Percentiles rank a stretch among this genome's conserved stretches.
phyloP scores from a whole-genome alignment of 2,329 filamentous ascomycete species.

The Claviceps digitariae region DNA sequence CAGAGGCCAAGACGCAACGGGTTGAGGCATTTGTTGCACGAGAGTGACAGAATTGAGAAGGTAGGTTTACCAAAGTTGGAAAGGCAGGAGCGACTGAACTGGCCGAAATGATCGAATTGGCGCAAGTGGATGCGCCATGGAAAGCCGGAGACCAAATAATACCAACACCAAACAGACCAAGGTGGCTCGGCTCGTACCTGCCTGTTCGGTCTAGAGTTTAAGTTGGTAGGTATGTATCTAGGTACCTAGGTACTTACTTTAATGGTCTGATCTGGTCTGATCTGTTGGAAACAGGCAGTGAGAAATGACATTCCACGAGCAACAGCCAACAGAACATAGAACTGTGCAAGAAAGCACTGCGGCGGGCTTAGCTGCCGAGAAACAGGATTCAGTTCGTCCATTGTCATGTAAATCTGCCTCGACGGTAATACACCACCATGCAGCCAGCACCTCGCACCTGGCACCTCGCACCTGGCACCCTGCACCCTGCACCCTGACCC shows the following conservation, averaged over 20 bases:
- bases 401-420: neutral
- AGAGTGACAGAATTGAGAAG: neutral
- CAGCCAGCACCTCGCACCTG: no score
- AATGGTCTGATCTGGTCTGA: neutral
- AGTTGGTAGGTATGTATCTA: no score
- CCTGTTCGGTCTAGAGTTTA: no score
- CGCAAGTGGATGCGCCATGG: no score
- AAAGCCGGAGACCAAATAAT: no score
- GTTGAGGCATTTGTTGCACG: neutral
- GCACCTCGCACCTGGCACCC: no score
- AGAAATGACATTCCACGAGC: neutral
- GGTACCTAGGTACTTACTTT: no score
- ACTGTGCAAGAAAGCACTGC: neutral
- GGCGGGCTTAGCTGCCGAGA: constrained; percentile 1
- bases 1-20: neutral
- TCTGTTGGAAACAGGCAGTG: neutral
- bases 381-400: neutral
- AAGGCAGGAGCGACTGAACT: neutral
- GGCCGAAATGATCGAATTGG: neutral
- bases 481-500: no score
- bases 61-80: neutral
- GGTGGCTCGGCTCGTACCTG: no score
- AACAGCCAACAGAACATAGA: neutral
- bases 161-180: no score
- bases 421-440: neutral